Conservation (phyloP, 192 early-diverging fungal genomes). For the Coemansia sp. region DNA sequence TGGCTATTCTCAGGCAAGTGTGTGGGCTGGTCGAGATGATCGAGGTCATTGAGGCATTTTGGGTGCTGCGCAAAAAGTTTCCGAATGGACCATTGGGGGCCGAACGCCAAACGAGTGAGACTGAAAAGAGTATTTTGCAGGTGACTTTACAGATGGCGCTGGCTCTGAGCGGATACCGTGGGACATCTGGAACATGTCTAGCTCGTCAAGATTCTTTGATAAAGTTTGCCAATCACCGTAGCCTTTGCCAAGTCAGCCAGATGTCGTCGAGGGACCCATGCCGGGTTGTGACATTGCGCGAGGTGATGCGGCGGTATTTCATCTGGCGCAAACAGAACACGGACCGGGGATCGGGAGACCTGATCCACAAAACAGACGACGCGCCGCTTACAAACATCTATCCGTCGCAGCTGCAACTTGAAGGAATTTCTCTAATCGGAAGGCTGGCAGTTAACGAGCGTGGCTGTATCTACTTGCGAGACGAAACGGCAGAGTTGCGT, state of each 20-base stretch:
- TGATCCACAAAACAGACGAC: background rate
- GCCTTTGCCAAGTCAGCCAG: background rate
- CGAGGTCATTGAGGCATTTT: conserved; percentile 32
- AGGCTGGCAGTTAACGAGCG: conserved; percentile 23
- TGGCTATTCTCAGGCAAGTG: background rate
- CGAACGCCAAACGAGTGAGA: background rate
- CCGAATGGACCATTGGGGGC: conserved; percentile 3
- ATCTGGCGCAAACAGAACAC: background rate
- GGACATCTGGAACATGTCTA: background rate
- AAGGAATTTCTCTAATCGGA: conserved; percentile 27
- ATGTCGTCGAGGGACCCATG: background rate
- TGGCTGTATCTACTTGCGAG: conserved; percentile 33
- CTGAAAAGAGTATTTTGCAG: background rate
- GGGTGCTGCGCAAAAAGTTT: conserved; percentile 35
- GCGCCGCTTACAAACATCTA: conserved; percentile 9
- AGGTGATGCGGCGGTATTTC: conserved; percentile 18
- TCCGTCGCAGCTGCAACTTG: conserved; percentile 19
- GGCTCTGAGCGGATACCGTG: background rate
- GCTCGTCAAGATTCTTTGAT: background rate
- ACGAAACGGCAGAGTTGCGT: conserved; percentile 26
- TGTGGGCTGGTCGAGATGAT: conserved; percentile 33
- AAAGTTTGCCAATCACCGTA: conserved; percentile 1
- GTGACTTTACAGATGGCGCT: background rate
- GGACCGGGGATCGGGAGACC: background rate
- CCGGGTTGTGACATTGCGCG: conserved; percentile 24